phyloP scores from a whole-genome alignment of 331 rosid genomes.

The Spiraea crenata region DNA sequence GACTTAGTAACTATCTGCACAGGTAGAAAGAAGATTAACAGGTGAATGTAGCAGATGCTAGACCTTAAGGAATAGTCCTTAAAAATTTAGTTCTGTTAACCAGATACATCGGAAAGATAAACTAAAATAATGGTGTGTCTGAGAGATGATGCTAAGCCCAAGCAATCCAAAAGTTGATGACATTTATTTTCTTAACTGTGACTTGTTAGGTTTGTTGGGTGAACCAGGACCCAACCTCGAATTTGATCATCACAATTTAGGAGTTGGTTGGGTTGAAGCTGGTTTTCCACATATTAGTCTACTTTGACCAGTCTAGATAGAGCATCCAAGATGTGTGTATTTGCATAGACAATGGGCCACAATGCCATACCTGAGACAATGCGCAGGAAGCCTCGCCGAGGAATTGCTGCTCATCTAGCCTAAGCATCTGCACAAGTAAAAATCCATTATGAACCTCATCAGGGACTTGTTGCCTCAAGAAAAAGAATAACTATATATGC shows the following conservation, averaged over 20 bases:
- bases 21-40: slow-evolving; percentile 25
- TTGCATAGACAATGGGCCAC: slow-evolving; percentile 7
- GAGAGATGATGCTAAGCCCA: background rate
- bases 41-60: slow-evolving; percentile 17
- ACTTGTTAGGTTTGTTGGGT: background rate
- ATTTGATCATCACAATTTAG: background rate
- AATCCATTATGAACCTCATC: slow-evolving; percentile 19
- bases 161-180: background rate
- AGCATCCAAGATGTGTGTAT: background rate
- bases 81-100: background rate
- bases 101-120: background rate
- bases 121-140: background rate
- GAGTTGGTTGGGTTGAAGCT: slow-evolving; percentile 2
- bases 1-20: slow-evolving; percentile 81
- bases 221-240: background rate
- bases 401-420: slow-evolving; percentile 91
- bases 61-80: slow-evolving; percentile 21
- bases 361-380: slow-evolving; percentile 70
- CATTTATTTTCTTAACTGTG: background rate
- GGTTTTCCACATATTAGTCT: background rate
- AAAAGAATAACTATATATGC: slow-evolving; percentile 3
- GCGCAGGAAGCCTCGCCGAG: slow-evolving; percentile 91
- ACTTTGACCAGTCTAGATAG: background rate
- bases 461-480: background rate
- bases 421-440: slow-evolving; percentile 71